Conservation (phyloP, 139 green algal genomes). For the Chlorella vulgaris region DNA sequence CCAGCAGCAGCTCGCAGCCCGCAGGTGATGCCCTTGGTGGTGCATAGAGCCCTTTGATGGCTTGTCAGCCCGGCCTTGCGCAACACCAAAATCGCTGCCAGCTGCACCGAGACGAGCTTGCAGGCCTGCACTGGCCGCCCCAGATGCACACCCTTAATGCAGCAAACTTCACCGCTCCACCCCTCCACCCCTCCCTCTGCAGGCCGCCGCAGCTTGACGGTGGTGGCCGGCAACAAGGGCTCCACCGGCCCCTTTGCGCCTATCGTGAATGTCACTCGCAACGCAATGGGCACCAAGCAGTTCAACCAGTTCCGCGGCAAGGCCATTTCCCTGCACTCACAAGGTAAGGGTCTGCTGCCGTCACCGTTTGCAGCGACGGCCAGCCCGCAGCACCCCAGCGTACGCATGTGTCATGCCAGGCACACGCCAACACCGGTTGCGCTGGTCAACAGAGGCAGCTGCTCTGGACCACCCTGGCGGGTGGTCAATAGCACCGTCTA, state of each 20-base stretch:
- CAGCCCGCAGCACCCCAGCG: no score
- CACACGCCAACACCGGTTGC: no score
- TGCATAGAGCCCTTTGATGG: no score
- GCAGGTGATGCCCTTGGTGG: not conserved
- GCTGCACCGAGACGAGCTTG: no score
- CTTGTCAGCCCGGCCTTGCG: no score
- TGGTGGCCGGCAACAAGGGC: slow-evolving; percentile 77
- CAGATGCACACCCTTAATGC: no score
- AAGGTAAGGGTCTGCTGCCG: slow-evolving; percentile 63
- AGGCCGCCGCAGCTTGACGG: slow-evolving; percentile 33
- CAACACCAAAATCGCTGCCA: no score
- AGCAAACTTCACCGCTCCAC: not conserved
- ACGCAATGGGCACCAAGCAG: slow-evolving; percentile 89
- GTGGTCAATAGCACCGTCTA: not conserved
- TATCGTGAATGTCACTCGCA: slow-evolving; percentile 79
- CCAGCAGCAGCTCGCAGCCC: not conserved
- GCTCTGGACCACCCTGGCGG: not conserved
- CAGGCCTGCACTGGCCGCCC: no score
- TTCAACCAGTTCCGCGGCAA: slow-evolving; percentile 99
- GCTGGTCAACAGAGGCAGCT: no score
- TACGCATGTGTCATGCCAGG: no score
- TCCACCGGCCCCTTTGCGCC: slow-evolving; percentile 88
- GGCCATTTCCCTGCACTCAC: slow-evolving; percentile 97
- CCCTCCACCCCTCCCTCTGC: not conserved
- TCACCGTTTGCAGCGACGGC: no score